phyloP scores from a whole-genome alignment of 2,329 filamentous ascomycete species.

The Trichophyton rubrum region DNA sequence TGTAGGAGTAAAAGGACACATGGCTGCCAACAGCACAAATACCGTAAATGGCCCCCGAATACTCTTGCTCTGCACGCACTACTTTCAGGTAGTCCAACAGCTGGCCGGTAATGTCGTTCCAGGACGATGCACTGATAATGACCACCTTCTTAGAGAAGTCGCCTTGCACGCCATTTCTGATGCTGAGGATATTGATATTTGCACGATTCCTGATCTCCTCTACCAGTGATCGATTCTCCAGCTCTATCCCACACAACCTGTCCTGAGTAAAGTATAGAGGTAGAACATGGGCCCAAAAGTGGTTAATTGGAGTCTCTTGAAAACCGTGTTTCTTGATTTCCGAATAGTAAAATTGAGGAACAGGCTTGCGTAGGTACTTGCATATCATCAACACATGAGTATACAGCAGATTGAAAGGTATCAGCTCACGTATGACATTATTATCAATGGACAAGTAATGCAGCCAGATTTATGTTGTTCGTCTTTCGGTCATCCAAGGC shows the following conservation, averaged over 20 bases:
- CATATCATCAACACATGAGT: not conserved
- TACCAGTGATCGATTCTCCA: constrained; percentile 4
- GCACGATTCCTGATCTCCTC: not conserved
- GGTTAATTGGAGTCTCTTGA: not conserved
- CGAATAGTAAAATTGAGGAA: constrained; percentile 5
- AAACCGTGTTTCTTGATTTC: constrained; percentile 1
- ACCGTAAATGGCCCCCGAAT: not conserved
- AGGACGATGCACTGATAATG: not conserved
- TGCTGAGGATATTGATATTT: not conserved
- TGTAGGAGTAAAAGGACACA: constrained; percentile 5
- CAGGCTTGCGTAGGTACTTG: constrained; percentile 1
- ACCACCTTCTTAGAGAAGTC: constrained; percentile 1
- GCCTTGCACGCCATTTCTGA: not conserved
- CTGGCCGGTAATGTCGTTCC: not conserved
- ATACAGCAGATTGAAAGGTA: not conserved
- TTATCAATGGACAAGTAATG: no score
- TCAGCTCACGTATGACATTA: not conserved
- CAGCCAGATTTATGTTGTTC: no score
- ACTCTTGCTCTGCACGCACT: constrained; percentile 1
- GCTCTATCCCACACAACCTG: constrained; percentile 4
- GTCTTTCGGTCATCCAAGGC: no score
- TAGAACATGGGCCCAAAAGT: constrained; percentile 7
- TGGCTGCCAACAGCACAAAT: not conserved
- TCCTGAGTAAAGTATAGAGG: constrained; percentile 7
- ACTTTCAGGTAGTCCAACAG: constrained; percentile 4